Evolutionary conservation across 129 eudicot genomes (phyloP), one percentile per base, ranked within the genome.

Genomic region (Calendula officinalis): DNA sequence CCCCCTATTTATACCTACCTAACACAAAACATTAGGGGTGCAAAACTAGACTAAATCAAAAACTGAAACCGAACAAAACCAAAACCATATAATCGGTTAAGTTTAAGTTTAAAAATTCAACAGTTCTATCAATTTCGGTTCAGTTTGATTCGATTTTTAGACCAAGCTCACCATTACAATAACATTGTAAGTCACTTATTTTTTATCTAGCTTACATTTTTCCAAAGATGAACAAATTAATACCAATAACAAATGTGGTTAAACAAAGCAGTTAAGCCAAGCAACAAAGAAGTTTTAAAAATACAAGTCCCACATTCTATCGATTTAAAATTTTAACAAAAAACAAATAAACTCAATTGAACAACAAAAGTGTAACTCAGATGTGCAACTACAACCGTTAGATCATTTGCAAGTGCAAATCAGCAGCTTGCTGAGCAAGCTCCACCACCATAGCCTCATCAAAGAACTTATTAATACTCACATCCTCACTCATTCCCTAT

Each of bases 401-500:
- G 15, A 85, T 85, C 94, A 85, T 82, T 72, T 85, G 96, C 67
- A 37, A 76, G 71, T 92, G 99, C 34, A 88, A 77, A 79, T 88
- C 95, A 3, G 96, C 99, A 6, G 82, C 97, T 76, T 94, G 97
- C 67, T 88, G 97, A 34, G 99, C 99, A 37, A 94, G 86, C 81
- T 94, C 99, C 71, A 84, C 95, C 69, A 94, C 77, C 99, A 94
- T 94, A 48, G 99, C 97, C 73, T 94, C 99, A 5, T 94, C 99
- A 16, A 94, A 94, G 69, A 88, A 94, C 69, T 94, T 94, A 62
- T 86, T 94, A 45, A 88, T 86, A 78, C 86, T 85, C 56, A 94
- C 99, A 58, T 89, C 99, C 60, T 94, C 99, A 1, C 97, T 88
- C 99, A 94, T 94, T 62, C 99, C 99, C 99, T 94, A 78, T 40